phyloP scores from a whole-genome alignment of 2,329 filamentous ascomycete species.

The Penicillium sp. region DNA sequence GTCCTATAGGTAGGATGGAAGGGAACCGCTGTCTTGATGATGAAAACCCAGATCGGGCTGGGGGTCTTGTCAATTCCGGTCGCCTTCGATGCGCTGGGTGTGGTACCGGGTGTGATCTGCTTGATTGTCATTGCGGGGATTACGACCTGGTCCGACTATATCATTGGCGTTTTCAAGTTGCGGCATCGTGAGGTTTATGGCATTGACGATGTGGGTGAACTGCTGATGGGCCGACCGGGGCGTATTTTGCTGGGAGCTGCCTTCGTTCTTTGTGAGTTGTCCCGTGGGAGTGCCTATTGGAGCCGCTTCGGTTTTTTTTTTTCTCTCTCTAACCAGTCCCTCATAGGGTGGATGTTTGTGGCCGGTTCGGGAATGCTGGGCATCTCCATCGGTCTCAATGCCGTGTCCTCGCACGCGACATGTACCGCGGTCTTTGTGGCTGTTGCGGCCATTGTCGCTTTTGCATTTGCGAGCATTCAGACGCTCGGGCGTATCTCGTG shows the following conservation, averaged over 20 bases:
- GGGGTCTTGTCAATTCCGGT: constrained; percentile 60
- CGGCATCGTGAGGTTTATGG: constrained; percentile 19
- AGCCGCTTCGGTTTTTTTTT: neutral
- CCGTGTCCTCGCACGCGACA: constrained; percentile 21
- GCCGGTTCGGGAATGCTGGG: constrained; percentile 28
- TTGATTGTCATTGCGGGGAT: constrained; percentile 1
- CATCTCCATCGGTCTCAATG: constrained; percentile 25
- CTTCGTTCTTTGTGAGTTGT: constrained; percentile 24
- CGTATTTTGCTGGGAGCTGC: constrained; percentile 18
- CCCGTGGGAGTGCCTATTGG: neutral
- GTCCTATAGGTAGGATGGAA: constrained; percentile 11
- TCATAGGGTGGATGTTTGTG: constrained; percentile 23
- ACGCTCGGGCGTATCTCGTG: constrained; percentile 24
- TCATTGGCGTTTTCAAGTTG: constrained; percentile 15
- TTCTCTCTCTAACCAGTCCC: neutral
- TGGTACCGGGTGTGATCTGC: constrained; percentile 49
- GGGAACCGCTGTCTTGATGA: constrained; percentile 14
- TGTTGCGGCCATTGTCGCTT: constrained; percentile 18
- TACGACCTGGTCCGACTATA: constrained; percentile 16
- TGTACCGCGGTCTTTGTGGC: constrained; percentile 25
- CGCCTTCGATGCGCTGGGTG: constrained; percentile 54
- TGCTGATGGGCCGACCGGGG: constrained; percentile 19
- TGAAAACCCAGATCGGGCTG: constrained; percentile 34
- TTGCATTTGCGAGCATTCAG: constrained; percentile 21
- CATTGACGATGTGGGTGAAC: constrained; percentile 15